Base-by-base conservation (phyloP, 2,329 filamentous ascomycete species). In the Davidsoniella eucalypti region DNA sequence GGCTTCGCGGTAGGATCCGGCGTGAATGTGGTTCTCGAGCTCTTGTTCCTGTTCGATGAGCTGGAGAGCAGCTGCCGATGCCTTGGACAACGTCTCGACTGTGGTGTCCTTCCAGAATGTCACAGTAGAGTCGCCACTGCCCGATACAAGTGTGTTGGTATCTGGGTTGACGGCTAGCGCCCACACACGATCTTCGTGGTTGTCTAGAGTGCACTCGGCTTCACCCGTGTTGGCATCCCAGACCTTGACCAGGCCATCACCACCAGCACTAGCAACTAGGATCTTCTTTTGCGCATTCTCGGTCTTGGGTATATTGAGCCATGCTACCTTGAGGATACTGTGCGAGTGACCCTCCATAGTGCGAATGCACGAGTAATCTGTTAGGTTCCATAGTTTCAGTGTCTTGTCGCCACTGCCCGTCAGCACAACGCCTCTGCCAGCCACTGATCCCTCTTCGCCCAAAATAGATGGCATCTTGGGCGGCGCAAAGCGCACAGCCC, bases 301-400 rank as follows among this genome's bases (percentile, higher is more conserved):
- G 2, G 40, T 47, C 4, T 61, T 59, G 2, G 75, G 67, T 51
- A 73, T 63, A 44, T 72, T 75, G 4, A 98, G 71, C 92, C 92
- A 98, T 3, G 84, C 76, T 2, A 94, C 84, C 65, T 96, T 96
- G 29, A 98, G 70, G 2, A 98, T 84, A 58, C 85, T 94, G 67
- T 96, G 93, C 4, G 87, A 90, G 64, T 98, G 92, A 0, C 92
- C 92, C 65, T 98, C 93, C 51, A 96, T 92, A 0, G 92, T 96
- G 52, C 90, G 74, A 43, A 98, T 69, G 64, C 92, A 98, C 56
- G 80, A 86, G 65, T 95, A 98, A 64, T 94, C 88, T 2, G 82
- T 75, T 54, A 98, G 69, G 61, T 78, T 95, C 93, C 93, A 98
- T 8, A 98, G 74, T 63, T 94, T 93, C 59, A 96, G 76, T 0